Evolutionary conservation across 2,329 filamentous ascomycete genomes (phyloP).

Genomic region (Stachybotrys chlorohalonatus): DNA sequence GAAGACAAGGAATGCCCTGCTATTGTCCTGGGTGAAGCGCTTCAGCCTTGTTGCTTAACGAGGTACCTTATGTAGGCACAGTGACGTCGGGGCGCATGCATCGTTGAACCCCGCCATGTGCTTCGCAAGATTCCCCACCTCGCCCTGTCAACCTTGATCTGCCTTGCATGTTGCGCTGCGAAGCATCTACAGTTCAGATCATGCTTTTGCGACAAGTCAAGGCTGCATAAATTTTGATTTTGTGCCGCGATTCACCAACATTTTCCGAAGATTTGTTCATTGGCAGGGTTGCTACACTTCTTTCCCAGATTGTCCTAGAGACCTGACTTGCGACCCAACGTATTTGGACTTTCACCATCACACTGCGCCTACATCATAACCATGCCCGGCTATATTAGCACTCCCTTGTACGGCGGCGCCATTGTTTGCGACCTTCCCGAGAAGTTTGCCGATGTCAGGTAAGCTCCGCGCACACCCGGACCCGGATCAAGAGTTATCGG

Average conservation of each 20-base stretch:
- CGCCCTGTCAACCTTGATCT: neutral
- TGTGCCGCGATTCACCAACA: neutral
- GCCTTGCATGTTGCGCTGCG: neutral
- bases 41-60: too few species aligned
- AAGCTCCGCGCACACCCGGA: slow-evolving; percentile 10
- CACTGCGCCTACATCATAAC: slow-evolving; percentile 3
- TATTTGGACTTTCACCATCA: too few species aligned
- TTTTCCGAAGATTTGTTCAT: neutral
- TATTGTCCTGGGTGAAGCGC: too few species aligned
- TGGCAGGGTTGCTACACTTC: neutral
- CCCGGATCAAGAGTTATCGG: neutral
- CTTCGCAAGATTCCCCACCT: neutral
- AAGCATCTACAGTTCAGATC: neutral
- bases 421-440: slow-evolving; percentile 59
- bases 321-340: neutral
- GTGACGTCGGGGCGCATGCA: neutral
- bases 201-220: neutral
- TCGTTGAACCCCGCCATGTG: neutral
- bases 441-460: slow-evolving; percentile 68
- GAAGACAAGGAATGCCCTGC: too few species aligned
- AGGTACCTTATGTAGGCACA: neutral
- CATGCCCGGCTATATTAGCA: slow-evolving; percentile 48
- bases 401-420: slow-evolving; percentile 63
- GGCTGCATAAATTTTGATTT: neutral
- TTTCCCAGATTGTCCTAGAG: neutral